These are phyloP conservation scores for Fusarium acutatum DNA, from an alignment of 2,329 filamentous ascomycete species.

Conservation along the genomic window DNA sequence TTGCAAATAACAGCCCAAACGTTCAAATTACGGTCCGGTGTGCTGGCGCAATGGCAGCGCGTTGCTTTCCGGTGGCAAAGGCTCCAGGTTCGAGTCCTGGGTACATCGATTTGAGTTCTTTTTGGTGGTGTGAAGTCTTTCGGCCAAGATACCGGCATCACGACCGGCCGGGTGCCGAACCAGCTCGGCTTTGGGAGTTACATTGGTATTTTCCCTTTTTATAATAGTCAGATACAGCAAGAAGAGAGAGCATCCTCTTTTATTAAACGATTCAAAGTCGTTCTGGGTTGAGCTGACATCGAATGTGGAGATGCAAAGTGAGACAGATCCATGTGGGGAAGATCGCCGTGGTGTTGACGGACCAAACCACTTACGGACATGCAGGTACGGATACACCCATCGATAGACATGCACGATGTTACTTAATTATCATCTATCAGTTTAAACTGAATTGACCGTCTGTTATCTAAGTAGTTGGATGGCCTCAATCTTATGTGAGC, in stretches of 20 bases:
- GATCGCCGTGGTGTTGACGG: background rate
- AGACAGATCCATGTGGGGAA: background rate
- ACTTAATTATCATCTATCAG: background rate
- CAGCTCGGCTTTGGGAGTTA: background rate
- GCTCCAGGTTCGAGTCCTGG: conserved; percentile 49
- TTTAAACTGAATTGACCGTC: too few species aligned
- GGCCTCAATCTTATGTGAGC: background rate
- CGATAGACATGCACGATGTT: background rate
- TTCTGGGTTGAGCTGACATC: background rate
- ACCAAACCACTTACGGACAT: background rate
- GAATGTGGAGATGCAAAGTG: background rate
- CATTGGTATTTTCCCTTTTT: too few species aligned
- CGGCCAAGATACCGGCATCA: background rate
- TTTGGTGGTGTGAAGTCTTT: background rate
- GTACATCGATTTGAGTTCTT: conserved; percentile 15
- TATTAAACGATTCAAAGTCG: rapidly evolving
- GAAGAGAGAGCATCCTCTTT: too few species aligned
- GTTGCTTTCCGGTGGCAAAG: conserved; percentile 49
- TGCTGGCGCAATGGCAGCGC: conserved; percentile 41
- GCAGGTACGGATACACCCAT: background rate
- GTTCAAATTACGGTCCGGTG: background rate
- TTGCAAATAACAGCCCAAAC: rapidly evolving
- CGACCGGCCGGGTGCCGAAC: too few species aligned
- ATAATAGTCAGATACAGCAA: too few species aligned
- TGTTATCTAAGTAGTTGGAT: rapidly evolving